A percentile compares a stretch with the other conserved stretches of the same genome.
Conservation (phyloP, 2,329 filamentous ascomycete genomes). For the Aspergillus persii region DNA sequence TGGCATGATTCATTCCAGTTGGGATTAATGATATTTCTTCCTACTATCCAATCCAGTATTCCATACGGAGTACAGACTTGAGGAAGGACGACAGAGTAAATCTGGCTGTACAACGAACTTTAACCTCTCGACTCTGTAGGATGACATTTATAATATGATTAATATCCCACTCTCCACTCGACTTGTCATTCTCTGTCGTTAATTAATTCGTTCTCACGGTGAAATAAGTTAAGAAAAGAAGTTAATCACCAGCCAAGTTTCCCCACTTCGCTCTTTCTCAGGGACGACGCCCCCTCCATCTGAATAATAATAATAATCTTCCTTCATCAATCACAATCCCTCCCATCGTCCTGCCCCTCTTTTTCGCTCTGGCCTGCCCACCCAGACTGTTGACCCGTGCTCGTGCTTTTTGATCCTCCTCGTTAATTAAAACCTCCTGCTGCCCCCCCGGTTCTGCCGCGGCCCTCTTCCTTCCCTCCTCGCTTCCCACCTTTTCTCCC, state of each 20-base stretch:
- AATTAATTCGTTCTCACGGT: too few relatives aligned
- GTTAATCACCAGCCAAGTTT: conserved; percentile 8
- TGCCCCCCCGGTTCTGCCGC: background rate
- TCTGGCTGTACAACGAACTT: too few relatives aligned
- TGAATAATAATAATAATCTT: background rate
- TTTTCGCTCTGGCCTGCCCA: background rate
- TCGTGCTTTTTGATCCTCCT: background rate
- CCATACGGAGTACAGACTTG: too few relatives aligned
- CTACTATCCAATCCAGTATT: too few relatives aligned
- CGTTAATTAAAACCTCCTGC: background rate
- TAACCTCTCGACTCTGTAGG: too few relatives aligned
- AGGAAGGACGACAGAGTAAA: too few relatives aligned
- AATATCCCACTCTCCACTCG: too few relatives aligned
- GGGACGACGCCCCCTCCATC: conserved; percentile 1
- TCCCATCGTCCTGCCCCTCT: conserved; percentile 4
- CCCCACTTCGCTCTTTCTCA: conserved; percentile 8
- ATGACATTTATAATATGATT: too few relatives aligned
- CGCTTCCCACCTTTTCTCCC: background rate
- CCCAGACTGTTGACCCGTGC: background rate
- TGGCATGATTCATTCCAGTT: conserved; percentile 3
- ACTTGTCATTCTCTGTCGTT: background rate
- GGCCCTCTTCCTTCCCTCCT: background rate
- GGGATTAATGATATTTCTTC: too few relatives aligned
- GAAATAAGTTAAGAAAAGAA: too few relatives aligned
- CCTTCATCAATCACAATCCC: background rate